Evolutionary conservation across 352 stramenopile genomes (phyloP), one percentile per base, ranked within the genome.

Genomic region (Phytophthora cactorum): DNA sequence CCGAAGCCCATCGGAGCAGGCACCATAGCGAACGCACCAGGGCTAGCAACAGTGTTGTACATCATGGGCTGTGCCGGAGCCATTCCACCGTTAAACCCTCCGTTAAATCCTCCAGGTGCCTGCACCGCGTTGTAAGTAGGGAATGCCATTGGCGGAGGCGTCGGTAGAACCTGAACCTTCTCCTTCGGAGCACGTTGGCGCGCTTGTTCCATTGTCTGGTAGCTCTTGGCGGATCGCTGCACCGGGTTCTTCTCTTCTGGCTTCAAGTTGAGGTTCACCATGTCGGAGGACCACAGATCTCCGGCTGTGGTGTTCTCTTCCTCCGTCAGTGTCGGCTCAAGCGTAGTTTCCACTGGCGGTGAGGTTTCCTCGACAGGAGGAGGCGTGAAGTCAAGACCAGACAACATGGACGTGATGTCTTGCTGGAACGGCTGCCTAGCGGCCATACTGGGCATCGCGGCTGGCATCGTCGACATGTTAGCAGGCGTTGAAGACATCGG

Each of bases 251-350:
- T 89, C 27, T 85, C 64, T 22, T 77, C 54, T 1, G 78, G 71
- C 27, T 89, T 90, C 39, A 94, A 65, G 63, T 94, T 89, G 44
- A 94, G 59, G 41, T 92, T 83, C 25, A 92, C 84, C 68, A 94
- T 92, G 51, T 68, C 77, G 39, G 86, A 91, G 4, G 77, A 79
- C 86, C 86, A 92, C 60, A 94, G 53, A 62, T 91, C 82, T 12
- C 85, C 74, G 28, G 70, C 0, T 0, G n/a, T 28, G 2, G 66
- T 43, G 15, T 67, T 71, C 5, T 65, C 51, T 11, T 84, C 72
- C 12, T 85, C 69, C 1, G 68, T 61, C 50, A 69, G 70, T 8
- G 28, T 45, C 8, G 66, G 61, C 17, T 74, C 52, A 6, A 67
- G 43, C 29, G 58, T 61, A 36, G 55, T 25, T 47, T 59, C 66